phyloP scores from a whole-genome alignment of 305 asterid genomes.

The Ilex paraguariensis region DNA sequence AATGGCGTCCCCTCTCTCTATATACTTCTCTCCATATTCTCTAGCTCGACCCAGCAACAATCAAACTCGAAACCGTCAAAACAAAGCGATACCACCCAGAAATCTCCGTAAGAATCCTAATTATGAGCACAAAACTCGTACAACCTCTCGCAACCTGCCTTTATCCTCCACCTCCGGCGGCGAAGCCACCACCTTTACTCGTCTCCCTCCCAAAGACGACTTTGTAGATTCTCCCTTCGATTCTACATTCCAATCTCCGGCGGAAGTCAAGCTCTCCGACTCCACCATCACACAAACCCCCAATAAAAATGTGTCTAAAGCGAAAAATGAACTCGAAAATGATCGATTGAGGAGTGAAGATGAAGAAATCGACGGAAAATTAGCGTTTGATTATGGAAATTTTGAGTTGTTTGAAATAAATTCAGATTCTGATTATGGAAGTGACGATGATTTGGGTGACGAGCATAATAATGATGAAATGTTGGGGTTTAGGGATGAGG shows the following conservation, averaged over 20 bases:
- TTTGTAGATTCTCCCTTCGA: constrained; percentile 19
- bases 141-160: constrained; percentile 22
- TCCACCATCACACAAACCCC: constrained; percentile 6
- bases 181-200: constrained; percentile 76
- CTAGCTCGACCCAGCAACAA: constrained; percentile 30
- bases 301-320: background rate
- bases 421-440: constrained; percentile 45
- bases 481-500: constrained; percentile 12
- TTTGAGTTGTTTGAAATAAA: constrained; percentile 67
- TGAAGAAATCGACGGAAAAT: constrained; percentile 17
- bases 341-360: background rate
- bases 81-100: constrained; percentile 11
- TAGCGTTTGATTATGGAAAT: constrained; percentile 43
- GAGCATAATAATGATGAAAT: constrained; percentile 29
- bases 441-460: constrained; percentile 34
- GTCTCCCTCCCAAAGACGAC: constrained; percentile 84
- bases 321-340: background rate
- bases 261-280: constrained; percentile 57
- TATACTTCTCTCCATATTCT: constrained; percentile 30
- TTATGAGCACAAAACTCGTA: constrained; percentile 43
- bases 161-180: constrained; percentile 49
- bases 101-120: constrained; percentile 12
- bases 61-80: constrained; percentile 7
- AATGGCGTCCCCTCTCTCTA: constrained; percentile 4
- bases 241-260: constrained; percentile 4